Percentiles rank a stretch among this genome's conserved stretches.
Conservation (phyloP, 306 rosid genomes). For the Castanea mollissima region DNA sequence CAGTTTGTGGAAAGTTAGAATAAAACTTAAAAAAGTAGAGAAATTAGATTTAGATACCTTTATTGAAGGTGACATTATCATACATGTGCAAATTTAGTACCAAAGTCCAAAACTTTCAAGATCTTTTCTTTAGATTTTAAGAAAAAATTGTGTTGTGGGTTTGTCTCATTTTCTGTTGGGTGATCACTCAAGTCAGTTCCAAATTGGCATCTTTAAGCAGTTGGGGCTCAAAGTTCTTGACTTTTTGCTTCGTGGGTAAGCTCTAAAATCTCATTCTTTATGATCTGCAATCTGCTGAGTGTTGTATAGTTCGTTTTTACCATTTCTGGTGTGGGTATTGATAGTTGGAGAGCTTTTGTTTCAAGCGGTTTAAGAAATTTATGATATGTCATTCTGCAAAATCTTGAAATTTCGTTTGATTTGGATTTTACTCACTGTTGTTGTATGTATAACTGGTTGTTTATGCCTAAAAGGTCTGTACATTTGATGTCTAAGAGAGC, state of each 20-base stretch:
- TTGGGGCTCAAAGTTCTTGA: neutral
- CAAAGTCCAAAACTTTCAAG: neutral
- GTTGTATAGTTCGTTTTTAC: neutral
- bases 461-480: neutral
- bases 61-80: slow-evolving; percentile 16
- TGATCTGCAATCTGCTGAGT: slow-evolving; percentile 4
- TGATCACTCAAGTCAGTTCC: neutral
- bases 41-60: slow-evolving; percentile 6
- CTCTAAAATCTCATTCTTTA: neutral
- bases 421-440: neutral
- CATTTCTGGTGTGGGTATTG: slow-evolving; percentile 1
- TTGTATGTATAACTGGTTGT: neutral
- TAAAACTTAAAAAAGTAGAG: neutral
- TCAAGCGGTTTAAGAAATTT: neutral
- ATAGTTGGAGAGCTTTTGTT: neutral
- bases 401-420: neutral
- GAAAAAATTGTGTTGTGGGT: neutral
- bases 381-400: neutral
- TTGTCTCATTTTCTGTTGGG: neutral
- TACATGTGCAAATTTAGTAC: slow-evolving; percentile 5
- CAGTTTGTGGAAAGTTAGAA: neutral
- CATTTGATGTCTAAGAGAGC: no score
- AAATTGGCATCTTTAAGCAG: neutral
- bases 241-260: slow-evolving; percentile 10
- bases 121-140: slow-evolving; percentile 9